Evolutionary conservation across 1,284 basidiomycete genomes (phyloP).

Genomic region (Dichomitus squalens): DNA sequence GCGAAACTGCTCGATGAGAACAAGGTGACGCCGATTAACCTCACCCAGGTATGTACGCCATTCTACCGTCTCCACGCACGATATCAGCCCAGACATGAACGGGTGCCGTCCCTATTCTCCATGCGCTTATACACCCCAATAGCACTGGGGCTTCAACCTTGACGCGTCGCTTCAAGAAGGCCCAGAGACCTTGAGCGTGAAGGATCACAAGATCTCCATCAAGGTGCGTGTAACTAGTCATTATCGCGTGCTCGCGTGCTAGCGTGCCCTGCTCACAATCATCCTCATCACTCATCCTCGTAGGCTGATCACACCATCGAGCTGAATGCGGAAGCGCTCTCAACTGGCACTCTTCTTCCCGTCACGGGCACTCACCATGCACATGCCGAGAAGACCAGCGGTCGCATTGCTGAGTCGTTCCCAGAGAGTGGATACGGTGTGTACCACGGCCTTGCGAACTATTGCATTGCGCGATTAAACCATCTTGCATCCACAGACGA

Average conservation of each 20-base stretch:
- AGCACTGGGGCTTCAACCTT: constrained; percentile 84
- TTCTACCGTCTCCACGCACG: not conserved
- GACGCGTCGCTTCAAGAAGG: constrained; percentile 57
- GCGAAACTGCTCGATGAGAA: constrained; percentile 57
- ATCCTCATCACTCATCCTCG: not conserved
- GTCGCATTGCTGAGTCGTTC: constrained; percentile 59
- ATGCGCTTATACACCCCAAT: not conserved
- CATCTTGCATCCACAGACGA: constrained; percentile 46
- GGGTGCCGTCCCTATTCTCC: not conserved
- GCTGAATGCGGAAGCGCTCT: constrained; percentile 50
- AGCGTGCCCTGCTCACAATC: not conserved
- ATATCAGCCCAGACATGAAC: not conserved
- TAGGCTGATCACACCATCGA: constrained; percentile 61
- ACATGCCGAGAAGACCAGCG: constrained; percentile 44
- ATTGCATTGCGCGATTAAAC: not conserved
- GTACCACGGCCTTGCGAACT: constrained; percentile 16
- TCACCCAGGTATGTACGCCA: constrained; percentile 62
- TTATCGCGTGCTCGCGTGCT: not conserved
- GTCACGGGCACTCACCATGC: constrained; percentile 49
- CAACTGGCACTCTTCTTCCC: constrained; percentile 52
- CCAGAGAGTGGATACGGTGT: constrained; percentile 62
- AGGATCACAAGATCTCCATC: constrained; percentile 59
- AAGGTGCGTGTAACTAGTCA: constrained; percentile 40
- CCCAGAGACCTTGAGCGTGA: constrained; percentile 44
- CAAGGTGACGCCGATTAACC: constrained; percentile 68